Base-by-base conservation (phyloP, 345 rosid species). In the Populus nigra region DNA sequence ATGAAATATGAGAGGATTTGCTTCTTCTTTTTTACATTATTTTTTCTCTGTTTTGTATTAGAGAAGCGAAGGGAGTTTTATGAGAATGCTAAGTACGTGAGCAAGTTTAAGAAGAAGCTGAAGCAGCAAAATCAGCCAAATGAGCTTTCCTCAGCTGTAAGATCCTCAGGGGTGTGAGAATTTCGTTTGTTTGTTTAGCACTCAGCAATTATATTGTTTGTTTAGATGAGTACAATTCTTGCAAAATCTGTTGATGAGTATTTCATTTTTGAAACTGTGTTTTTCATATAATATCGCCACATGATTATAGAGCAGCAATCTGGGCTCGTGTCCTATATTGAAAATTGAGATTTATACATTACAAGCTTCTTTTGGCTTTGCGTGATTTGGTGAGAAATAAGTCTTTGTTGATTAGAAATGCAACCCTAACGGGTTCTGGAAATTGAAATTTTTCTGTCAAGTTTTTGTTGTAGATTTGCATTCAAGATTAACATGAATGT, bases 61-160 rank as follows among this genome's bases (percentile, higher is more conserved):
- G 98, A 93, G 83, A 87, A 89, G 83, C 88, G 87, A 45, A 89
- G 86, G 65, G 99, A 93, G 53, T 91, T 90, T 81, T 93, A 90
- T 77, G 91, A 90, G 86, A 94, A 93, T 84, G 98, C 94, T 0
- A 94, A 93, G 83, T 83, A 74, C 73, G 89, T 93, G 50, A 88
- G 87, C 85, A 90, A 89, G 89, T 95, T 85, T 73, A 88, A 83
- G 88, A 90, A 88, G 81, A 75, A 85, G 63, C 27, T 75, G 27
- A 90, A 90, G 88, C 89, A 83, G 63, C 78, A 85, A 33, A 79
- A 49, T 75, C 85, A 68, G 78, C 87, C 75, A 66, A 78, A 75
- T 77, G 76, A 83, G 70, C 20, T 33, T 15, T 63, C 81, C 6
- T 78, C 78, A 0, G 41, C 71, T 33, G 55, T 27, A 41, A 76